Evolutionary conservation across 2,329 filamentous ascomycete species (phyloP).

Genomic region (Phialophora chinensis): DNA sequence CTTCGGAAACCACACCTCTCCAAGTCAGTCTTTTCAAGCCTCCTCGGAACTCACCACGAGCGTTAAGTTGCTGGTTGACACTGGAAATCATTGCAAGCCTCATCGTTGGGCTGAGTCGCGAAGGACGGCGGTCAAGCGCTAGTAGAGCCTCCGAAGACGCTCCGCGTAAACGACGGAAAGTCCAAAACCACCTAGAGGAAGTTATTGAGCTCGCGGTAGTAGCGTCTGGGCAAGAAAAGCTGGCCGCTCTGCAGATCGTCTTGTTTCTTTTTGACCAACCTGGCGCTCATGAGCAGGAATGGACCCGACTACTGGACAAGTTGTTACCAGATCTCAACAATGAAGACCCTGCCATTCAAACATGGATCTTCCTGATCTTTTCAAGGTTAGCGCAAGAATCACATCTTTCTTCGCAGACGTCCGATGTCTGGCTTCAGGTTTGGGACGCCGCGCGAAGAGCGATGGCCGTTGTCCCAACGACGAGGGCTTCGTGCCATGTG

Average conservation of each 20-base stretch:
- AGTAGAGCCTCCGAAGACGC: slow-evolving; percentile 8
- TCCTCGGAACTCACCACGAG: slow-evolving; percentile 44
- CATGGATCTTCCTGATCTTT: slow-evolving; percentile 33
- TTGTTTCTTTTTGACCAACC: slow-evolving; percentile 33
- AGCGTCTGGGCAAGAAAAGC: slow-evolving; percentile 26
- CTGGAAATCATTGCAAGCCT: slow-evolving; percentile 50
- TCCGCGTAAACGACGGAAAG: slow-evolving; percentile 33
- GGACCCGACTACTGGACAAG: slow-evolving; percentile 8
- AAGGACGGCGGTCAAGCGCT: slow-evolving; percentile 1
- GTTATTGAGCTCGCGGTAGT: slow-evolving; percentile 22
- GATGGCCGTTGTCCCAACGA: slow-evolving; percentile 22
- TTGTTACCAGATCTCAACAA: slow-evolving; percentile 21
- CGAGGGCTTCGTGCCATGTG: slow-evolving; percentile 33
- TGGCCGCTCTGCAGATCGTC: slow-evolving; percentile 31
- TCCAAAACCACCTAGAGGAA: slow-evolving; percentile 24
- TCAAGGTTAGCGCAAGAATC: slow-evolving; percentile 14
- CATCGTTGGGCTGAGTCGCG: slow-evolving; percentile 20
- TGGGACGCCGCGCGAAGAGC: slow-evolving; percentile 33
- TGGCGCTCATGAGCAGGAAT: slow-evolving; percentile 7
- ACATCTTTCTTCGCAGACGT: not conserved
- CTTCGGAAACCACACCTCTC: slow-evolving; percentile 43
- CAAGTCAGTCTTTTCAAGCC: slow-evolving; percentile 47
- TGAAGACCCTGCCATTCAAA: slow-evolving; percentile 28
- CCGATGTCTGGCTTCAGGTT: slow-evolving; percentile 30
- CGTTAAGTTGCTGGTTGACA: slow-evolving; percentile 50